A percentile compares a stretch with the other conserved stretches of the same genome.
phyloP scores from a whole-genome alignment of 371 early-diverging fungal species.

The Vairimorpha necatrix region DNA sequence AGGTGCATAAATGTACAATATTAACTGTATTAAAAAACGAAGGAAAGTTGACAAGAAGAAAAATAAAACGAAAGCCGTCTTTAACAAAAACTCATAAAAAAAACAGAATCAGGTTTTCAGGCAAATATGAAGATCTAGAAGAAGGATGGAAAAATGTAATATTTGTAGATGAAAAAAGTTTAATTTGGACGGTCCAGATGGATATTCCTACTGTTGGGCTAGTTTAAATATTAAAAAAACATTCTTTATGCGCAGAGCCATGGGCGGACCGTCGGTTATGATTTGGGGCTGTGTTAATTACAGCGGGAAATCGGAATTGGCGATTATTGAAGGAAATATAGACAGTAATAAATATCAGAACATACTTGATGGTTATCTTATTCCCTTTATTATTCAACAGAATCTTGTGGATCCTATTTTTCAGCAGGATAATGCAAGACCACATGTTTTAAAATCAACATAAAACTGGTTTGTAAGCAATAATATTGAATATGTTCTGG shows the following conservation, averaged over 20 bases:
- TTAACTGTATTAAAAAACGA: background rate
- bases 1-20: background rate
- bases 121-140: background rate
- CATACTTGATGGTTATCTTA: background rate
- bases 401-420: background rate
- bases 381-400: background rate
- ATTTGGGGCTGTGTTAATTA: background rate
- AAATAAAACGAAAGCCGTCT: background rate
- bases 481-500: constrained; percentile 3
- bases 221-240: background rate
- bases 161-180: background rate
- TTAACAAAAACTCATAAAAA: background rate
- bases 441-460: background rate
- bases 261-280: background rate
- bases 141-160: background rate
- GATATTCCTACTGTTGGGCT: background rate
- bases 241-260: background rate
- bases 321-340: background rate
- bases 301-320: background rate
- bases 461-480: background rate
- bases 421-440: constrained; percentile 14
- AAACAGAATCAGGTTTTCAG: constrained; percentile 5
- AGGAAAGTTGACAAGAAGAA: background rate
- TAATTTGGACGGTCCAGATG: background rate
- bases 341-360: constrained; percentile 4